Evolutionary conservation across 306 rosid genomes (phyloP).

Genomic region (Dryas octopetala): DNA sequence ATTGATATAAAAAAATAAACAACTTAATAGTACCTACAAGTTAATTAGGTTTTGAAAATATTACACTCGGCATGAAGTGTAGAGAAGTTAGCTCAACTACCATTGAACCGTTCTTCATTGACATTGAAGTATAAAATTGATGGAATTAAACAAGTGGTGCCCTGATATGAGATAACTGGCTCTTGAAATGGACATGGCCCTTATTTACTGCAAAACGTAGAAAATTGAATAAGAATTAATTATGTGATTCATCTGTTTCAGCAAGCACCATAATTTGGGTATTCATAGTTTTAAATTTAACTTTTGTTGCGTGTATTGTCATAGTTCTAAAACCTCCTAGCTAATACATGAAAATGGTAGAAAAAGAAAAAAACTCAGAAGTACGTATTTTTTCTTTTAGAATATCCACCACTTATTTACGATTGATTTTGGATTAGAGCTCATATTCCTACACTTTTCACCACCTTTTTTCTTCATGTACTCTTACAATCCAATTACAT

Average conservation of each 20-base stretch:
- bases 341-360: neutral
- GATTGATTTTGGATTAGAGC: too few relatives aligned
- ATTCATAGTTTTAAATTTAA: neutral
- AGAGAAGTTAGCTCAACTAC: neutral
- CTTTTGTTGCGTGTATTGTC: neutral
- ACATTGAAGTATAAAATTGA: neutral
- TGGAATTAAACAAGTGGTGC: too few relatives aligned
- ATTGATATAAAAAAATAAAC: too few relatives aligned
- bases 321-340: neutral
- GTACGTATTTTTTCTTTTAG: too few relatives aligned
- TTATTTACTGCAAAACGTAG: neutral
- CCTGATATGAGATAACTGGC: too few relatives aligned
- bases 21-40: neutral
- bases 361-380: too few relatives aligned
- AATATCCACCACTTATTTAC: too few relatives aligned
- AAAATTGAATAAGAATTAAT: neutral
- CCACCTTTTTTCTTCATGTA: too few relatives aligned
- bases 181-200: neutral
- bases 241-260: neutral
- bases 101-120: neutral
- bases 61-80: neutral
- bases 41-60: neutral
- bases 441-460: too few relatives aligned
- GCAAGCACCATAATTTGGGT: neutral
- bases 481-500: too few relatives aligned